These are phyloP conservation scores for Fusarium annulatum DNA, from an alignment of 2,329 filamentous ascomycete species.

Conservation along the genomic window DNA sequence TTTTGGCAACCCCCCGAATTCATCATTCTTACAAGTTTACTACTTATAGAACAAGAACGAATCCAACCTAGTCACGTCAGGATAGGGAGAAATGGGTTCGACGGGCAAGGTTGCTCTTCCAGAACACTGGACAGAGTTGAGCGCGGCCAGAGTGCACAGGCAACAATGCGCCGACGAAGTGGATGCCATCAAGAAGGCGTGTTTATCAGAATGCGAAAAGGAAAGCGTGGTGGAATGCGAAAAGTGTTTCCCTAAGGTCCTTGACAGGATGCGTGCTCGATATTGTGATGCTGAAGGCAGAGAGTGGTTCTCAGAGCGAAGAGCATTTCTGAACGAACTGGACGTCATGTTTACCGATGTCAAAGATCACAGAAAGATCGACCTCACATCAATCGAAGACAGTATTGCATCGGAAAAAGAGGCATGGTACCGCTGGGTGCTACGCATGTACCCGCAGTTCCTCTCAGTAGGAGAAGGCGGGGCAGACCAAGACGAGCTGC, in stretches of 20 bases:
- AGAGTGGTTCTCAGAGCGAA: conserved; percentile 65
- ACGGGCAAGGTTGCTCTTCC: conserved; percentile 47
- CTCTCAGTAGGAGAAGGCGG: conserved; percentile 48
- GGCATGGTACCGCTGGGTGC: conserved; percentile 63
- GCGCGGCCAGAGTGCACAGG: conserved; percentile 47
- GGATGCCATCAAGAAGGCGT: conserved; percentile 56
- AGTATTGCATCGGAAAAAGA: conserved; percentile 63
- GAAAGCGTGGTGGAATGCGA: conserved; percentile 58
- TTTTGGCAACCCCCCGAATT: background rate
- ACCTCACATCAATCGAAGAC: conserved; percentile 59
- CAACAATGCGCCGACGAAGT: conserved; percentile 55
- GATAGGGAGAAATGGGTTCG: conserved; percentile 35
- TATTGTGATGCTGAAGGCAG: conserved; percentile 50
- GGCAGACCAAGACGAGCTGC: conserved; percentile 48
- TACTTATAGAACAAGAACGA: background rate
- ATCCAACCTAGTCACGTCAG: background rate
- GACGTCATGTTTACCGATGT: conserved; percentile 61
- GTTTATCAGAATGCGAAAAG: conserved; percentile 56
- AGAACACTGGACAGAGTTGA: conserved; percentile 55
- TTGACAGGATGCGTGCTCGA: conserved; percentile 57
- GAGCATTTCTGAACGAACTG: conserved; percentile 61
- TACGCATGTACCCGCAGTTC: conserved; percentile 54
- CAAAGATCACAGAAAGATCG: conserved; percentile 55
- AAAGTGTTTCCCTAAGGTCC: conserved; percentile 59
- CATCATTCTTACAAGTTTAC: background rate